Evolutionary conservation across 164 flowering plant species (phyloP).

Genomic region (Magnolia kwangsiensis): DNA sequence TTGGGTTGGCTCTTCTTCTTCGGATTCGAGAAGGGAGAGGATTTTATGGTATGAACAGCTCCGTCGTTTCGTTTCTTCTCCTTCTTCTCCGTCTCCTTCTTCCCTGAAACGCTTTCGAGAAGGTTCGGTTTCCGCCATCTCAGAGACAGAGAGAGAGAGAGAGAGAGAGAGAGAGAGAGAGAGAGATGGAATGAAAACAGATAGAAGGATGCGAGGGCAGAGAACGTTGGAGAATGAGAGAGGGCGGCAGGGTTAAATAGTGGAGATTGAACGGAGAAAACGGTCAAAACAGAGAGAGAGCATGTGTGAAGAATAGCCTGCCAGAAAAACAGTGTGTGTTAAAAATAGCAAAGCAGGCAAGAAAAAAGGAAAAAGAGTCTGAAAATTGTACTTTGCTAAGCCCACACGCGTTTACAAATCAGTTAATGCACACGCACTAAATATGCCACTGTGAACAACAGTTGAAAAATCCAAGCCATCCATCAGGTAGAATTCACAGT

Average conservation of each 20-base stretch:
- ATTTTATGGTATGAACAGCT: constrained; percentile 6
- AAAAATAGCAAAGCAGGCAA: too few species aligned
- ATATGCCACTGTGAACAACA: too few species aligned
- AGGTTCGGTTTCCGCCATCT: constrained; percentile 4
- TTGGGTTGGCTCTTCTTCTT: constrained; percentile 16
- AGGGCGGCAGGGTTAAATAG: not conserved
- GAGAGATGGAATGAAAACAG: not conserved
- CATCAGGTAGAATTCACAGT: too few species aligned
- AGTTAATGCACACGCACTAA: too few species aligned
- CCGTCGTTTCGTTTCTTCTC: constrained; percentile 1
- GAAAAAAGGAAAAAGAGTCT: too few species aligned
- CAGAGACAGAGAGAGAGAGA: not conserved
- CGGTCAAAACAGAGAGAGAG: not conserved
- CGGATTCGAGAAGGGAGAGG: constrained; percentile 16
- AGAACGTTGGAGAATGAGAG: not conserved
- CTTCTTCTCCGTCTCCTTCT: not conserved
- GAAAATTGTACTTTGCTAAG: too few species aligned
- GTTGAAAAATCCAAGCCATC: too few species aligned
- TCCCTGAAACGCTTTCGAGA: constrained; percentile 3
- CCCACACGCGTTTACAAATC: too few species aligned
- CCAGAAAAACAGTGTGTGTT: too few species aligned
- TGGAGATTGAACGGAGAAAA: not conserved
- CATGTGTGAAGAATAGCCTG: not conserved
- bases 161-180: not conserved
- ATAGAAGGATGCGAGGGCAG: not conserved